phyloP scores from a whole-genome alignment of 805 yeast genomes.

The Ogataea ramenticola region DNA sequence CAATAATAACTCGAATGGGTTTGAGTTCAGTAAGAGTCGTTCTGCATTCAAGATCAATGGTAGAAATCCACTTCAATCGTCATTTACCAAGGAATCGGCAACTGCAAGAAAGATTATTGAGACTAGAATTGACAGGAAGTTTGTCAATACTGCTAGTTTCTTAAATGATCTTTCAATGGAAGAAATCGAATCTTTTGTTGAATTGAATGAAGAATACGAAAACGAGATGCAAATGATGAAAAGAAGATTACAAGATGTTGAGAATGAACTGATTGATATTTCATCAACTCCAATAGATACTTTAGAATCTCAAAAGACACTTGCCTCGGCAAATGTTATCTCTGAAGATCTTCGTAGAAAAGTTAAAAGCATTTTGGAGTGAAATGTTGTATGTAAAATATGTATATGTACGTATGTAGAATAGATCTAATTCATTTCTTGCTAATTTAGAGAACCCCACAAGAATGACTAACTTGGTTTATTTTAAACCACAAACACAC shows the following conservation, averaged over 20 bases:
- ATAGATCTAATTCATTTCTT: too few relatives aligned
- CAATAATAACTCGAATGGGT: neutral
- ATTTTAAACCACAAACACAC: too few relatives aligned
- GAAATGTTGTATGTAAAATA: neutral
- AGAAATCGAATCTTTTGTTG: conserved; percentile 25
- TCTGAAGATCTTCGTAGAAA: conserved; percentile 11
- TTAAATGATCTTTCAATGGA: conserved; percentile 19
- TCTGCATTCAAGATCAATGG: conserved; percentile 18
- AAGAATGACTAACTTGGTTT: too few relatives aligned
- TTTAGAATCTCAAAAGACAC: conserved; percentile 9
- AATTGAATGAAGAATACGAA: conserved; percentile 26
- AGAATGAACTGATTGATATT: conserved; percentile 5
- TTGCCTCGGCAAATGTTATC: conserved; percentile 10
- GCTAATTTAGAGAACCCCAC: too few relatives aligned
- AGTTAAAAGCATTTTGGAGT: conserved; percentile 4
- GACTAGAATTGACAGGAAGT: conserved; percentile 19
- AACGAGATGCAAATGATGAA: conserved; percentile 16
- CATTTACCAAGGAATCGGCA: conserved; percentile 10
- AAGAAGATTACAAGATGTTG: conserved; percentile 4
- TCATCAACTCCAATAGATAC: conserved; percentile 16
- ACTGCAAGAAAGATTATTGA: conserved; percentile 13
- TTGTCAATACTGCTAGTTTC: conserved; percentile 21
- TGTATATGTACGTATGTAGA: too few relatives aligned
- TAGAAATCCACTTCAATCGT: conserved; percentile 5
- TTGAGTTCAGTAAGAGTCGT: conserved; percentile 18